Base-by-base conservation (phyloP, 805 yeast species). In the Yarrowia bubula region DNA sequence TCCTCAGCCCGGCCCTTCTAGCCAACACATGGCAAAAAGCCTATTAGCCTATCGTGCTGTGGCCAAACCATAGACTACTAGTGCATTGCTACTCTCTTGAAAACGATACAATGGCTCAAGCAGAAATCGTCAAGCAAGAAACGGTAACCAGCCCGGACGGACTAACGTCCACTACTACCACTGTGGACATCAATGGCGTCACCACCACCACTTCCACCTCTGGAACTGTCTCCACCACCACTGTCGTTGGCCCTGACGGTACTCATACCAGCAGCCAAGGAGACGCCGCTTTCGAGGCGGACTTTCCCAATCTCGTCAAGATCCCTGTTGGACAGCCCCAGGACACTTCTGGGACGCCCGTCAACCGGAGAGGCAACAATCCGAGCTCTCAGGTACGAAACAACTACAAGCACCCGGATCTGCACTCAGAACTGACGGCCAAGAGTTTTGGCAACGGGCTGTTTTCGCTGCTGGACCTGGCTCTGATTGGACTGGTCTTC, bases 361-460 rank as follows among this genome's bases (percentile, higher is more conserved):
- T 18, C 53, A 58, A 58, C 64, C 31, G 57, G 38, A 39, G 43
- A 38, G 42, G 46, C 17, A 28, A 9, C 43, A 37, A 44, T 44
- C 64, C 64, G 38, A 46, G 38, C 37, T 42, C 48, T 14, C 28
- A 22, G 38, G 37, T 18, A 18, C 33, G 33, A 1, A 61, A 42
- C 38, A 35, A 53, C 47, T 22, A 51, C 53, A 35, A 72, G 69
- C 70, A 68, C 66, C 28, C 67, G 62, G 64, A 42, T 63, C 17
- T 53, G 37, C 17, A 57, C 71, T 13, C 66, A 71, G 55, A 58
- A 44, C 10, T 44, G 72, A 37, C 75, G 70, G 58, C 74, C 75
- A 5, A 46, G 65, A 7, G 67, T 70, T 4, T 41, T 70, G 35
- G 38, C 69, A 8, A 60, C 73, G 48, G 77, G 73, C 43, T 71